Evolutionary conservation across 2,329 filamentous ascomycete genomes (phyloP).

Genomic region (Ciborinia camelliae): DNA sequence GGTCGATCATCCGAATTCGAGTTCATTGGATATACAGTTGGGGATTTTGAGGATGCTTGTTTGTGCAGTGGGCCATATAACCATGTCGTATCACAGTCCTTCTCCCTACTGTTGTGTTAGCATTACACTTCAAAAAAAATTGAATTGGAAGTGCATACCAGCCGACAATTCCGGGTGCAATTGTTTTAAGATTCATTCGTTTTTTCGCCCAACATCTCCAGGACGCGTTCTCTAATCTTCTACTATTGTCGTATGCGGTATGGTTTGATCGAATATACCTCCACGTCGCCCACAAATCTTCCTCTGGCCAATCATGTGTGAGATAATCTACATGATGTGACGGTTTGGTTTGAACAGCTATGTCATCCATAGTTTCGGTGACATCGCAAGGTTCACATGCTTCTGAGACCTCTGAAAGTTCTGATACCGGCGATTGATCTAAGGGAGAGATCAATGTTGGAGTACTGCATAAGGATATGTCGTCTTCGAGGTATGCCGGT

Average conservation of each 20-base stretch:
- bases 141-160: constrained; percentile 60
- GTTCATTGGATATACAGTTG: constrained; percentile 40
- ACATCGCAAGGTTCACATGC: constrained; percentile 6
- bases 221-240: constrained; percentile 87
- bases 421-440: constrained; percentile 45
- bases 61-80: constrained; percentile 89
- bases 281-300: constrained; percentile 98
- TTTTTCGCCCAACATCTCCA: constrained; percentile 97
- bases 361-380: constrained; percentile 47
- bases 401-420: not conserved
- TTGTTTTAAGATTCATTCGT: constrained; percentile 80
- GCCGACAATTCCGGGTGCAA: constrained; percentile 88
- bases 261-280: constrained; percentile 82
- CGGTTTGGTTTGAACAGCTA: constrained; percentile 53
- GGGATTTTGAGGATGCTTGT: not conserved
- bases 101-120: constrained; percentile 63
- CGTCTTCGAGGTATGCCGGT: constrained; percentile 30
- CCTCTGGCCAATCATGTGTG: constrained; percentile 91
- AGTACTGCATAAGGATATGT: constrained; percentile 53
- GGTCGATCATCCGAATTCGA: constrained; percentile 47
- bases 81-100: constrained; percentile 97
- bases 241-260: constrained; percentile 74
- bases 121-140: not conserved
- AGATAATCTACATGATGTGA: constrained; percentile 90
- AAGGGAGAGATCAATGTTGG: constrained; percentile 51